Conservation (phyloP, 139 green algal species). For the Micromonas pusilla region DNA sequence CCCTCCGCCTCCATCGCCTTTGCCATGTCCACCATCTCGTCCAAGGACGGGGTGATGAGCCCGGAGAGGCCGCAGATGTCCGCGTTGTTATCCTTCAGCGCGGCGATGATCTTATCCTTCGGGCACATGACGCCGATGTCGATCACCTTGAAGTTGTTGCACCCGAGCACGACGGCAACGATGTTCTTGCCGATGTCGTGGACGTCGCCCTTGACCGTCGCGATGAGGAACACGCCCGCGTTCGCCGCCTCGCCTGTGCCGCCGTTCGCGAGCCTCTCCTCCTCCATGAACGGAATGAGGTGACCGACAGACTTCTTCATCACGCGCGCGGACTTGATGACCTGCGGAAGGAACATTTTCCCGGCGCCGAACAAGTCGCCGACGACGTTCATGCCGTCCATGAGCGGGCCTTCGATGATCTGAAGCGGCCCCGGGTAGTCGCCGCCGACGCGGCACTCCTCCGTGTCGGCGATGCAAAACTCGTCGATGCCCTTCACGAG, state of each 20-base stretch:
- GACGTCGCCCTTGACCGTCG: constrained; percentile 97
- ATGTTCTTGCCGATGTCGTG: constrained; percentile 99
- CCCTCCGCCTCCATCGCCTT: constrained; percentile 87
- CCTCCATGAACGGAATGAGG: constrained; percentile 96
- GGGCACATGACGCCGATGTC: constrained; percentile 95
- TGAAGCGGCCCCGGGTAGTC: constrained; percentile 71
- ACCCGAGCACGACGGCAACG: constrained; percentile 93
- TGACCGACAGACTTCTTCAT: constrained; percentile 98
- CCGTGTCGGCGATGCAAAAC: constrained; percentile 82
- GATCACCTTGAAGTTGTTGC: constrained; percentile 99
- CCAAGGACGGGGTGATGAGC: constrained; percentile 94
- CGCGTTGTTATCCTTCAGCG: constrained; percentile 78
- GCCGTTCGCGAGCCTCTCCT: constrained; percentile 75
- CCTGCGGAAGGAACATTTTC: constrained; percentile 98
- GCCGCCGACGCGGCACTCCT: constrained; percentile 70
- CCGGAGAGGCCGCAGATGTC: constrained; percentile 93
- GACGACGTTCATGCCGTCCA: constrained; percentile 99
- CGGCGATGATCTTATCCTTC: constrained; percentile 90
- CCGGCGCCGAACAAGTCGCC: constrained; percentile 95
- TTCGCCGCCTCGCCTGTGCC: constrained; percentile 39
- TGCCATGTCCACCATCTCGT: constrained; percentile 97
- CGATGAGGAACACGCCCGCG: constrained; percentile 88
- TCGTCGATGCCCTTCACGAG: constrained; percentile 97
- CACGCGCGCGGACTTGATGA: constrained; percentile 98
- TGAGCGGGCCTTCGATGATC: constrained; percentile 96